Conservation (phyloP, 805 yeast genomes). For the Kregervanrija pseudodelftensis region DNA sequence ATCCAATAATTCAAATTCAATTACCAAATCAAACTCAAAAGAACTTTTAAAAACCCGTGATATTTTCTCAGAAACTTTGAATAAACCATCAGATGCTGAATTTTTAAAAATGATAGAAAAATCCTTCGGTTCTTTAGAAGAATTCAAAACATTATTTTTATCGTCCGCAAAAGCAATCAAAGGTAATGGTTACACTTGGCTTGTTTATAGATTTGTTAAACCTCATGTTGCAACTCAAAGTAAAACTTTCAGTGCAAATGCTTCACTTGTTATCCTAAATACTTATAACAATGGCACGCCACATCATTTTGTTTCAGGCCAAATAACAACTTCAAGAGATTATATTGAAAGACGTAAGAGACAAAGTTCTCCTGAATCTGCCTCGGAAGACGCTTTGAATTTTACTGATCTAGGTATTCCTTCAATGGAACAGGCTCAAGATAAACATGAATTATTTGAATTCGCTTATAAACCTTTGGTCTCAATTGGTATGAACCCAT, state of each 20-base stretch:
- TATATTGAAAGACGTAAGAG: constrained; percentile 18
- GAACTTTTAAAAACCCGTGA: constrained; percentile 33
- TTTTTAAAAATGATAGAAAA: constrained; percentile 43
- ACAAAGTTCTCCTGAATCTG: background rate
- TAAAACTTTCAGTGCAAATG: constrained; percentile 21
- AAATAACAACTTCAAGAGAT: constrained; percentile 34
- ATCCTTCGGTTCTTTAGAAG: constrained; percentile 71
- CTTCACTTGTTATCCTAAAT: constrained; percentile 59
- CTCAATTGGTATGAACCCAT: constrained; percentile 67
- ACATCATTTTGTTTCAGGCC: constrained; percentile 50
- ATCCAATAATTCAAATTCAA: constrained; percentile 15
- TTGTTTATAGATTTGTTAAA: constrained; percentile 53
- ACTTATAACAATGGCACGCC: constrained; percentile 91
- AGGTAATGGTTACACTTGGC: constrained; percentile 91
- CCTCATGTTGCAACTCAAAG: constrained; percentile 16
- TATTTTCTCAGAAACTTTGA: constrained; percentile 23
- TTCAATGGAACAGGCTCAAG: constrained; percentile 33
- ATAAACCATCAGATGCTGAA: constrained; percentile 15
- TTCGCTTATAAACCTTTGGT: constrained; percentile 47
- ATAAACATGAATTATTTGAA: constrained; percentile 35
- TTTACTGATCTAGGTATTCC: constrained; percentile 19
- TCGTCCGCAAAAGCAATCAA: constrained; percentile 64
- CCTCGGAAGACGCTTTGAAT: constrained; percentile 10
- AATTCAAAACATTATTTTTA: constrained; percentile 64
- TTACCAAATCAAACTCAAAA: constrained; percentile 17